Conservation (phyloP, 75 land plant genomes). For the Pinus taeda region DNA sequence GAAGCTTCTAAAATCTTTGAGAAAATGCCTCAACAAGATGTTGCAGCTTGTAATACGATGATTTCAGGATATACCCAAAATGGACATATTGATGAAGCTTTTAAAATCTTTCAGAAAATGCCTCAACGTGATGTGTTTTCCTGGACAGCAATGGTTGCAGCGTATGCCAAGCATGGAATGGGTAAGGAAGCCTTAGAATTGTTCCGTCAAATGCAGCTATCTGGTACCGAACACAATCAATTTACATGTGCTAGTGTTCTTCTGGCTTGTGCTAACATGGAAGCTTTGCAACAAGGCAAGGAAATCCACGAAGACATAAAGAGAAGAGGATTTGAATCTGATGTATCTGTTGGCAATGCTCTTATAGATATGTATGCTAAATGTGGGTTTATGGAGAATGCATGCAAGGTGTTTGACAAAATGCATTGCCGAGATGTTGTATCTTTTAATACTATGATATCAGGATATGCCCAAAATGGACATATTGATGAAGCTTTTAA, state of each 20-base stretch:
- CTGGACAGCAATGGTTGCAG: conserved; percentile 21
- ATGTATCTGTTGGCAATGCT: conserved; percentile 28
- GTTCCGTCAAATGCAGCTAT: conserved; percentile 31
- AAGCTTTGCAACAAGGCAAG: conserved; percentile 19
- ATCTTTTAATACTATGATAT: conserved; percentile 48
- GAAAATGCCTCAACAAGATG: neutral
- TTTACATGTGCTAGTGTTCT: conserved; percentile 27
- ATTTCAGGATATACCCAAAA: neutral
- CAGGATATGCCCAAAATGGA: conserved; percentile 50
- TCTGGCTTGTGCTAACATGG: conserved; percentile 33
- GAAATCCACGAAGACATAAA: conserved; percentile 25
- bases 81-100: conserved; percentile 9
- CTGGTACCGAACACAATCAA: conserved; percentile 9
- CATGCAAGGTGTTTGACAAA: conserved; percentile 26
- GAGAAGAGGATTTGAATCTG: conserved; percentile 11
- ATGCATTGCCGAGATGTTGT: conserved; percentile 30
- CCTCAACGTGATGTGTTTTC: conserved; percentile 14
- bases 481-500: conserved; percentile 20
- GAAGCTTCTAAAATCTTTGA: conserved; percentile 10
- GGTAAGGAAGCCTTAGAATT: conserved; percentile 27
- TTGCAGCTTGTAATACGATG: neutral
- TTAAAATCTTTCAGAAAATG: conserved; percentile 6
- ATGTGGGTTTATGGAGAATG: conserved; percentile 36
- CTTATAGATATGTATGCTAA: conserved; percentile 52
- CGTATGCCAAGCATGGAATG: conserved; percentile 23